phyloP scores from a whole-genome alignment of 257 asterid species.

The Pogostemon cablin region DNA sequence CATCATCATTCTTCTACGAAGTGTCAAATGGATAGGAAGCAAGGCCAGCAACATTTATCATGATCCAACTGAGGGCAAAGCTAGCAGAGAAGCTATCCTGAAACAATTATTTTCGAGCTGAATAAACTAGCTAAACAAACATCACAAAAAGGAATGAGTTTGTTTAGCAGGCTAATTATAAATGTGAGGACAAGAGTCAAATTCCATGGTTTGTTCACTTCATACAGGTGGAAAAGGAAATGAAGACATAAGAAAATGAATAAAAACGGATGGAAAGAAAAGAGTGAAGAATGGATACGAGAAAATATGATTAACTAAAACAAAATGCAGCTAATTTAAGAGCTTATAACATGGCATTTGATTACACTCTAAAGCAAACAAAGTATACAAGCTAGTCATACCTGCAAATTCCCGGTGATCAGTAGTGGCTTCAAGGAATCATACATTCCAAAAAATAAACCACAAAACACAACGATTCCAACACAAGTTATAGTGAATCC shows the following conservation, averaged over 20 bases:
- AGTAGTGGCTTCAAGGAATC: conserved; percentile 48
- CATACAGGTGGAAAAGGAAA: background rate
- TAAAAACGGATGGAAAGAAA: background rate
- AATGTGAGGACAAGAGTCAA: background rate
- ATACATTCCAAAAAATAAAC: conserved; percentile 47
- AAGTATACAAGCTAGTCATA: background rate
- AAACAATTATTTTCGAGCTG: background rate
- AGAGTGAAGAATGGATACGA: background rate
- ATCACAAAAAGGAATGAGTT: too few species aligned
- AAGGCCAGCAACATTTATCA: conserved; percentile 37
- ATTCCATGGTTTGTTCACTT: background rate
- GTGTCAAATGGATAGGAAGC: conserved; percentile 39
- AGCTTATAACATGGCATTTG: background rate
- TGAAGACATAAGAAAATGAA: background rate
- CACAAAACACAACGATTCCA: conserved; percentile 44
- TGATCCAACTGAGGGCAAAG: conserved; percentile 36
- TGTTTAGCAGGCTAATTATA: background rate
- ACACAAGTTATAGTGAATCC: conserved; percentile 45
- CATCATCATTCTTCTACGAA: conserved; percentile 41
- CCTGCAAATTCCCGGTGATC: conserved; percentile 41
- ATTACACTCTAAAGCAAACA: background rate
- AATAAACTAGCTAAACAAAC: too few species aligned
- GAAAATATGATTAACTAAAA: background rate
- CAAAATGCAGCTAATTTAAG: background rate
- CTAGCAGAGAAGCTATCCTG: conserved; percentile 43